A percentile compares a stretch with the other conserved stretches of the same genome.
Conservation (phyloP, 306 rosid genomes). For the Bauhinia variegata region DNA sequence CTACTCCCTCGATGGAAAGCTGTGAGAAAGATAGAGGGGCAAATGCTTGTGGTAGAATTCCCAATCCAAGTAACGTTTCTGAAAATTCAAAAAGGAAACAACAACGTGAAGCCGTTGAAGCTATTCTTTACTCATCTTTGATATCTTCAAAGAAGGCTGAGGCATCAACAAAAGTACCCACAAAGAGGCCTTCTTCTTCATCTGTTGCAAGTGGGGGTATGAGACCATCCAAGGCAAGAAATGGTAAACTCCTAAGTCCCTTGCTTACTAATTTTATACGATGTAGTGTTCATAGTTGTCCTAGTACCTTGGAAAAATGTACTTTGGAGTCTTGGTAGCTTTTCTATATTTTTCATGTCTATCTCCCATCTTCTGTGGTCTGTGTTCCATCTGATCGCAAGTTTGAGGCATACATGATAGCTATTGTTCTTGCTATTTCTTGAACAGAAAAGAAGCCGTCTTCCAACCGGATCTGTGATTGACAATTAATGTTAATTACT, state of each 20-base stretch:
- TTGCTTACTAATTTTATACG: constrained; percentile 37
- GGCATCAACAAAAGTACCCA: constrained; percentile 45
- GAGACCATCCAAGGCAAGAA: constrained; percentile 66
- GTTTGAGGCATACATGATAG: constrained; percentile 3
- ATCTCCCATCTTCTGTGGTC: not conserved
- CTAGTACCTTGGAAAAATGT: not conserved
- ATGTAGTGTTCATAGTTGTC: constrained; percentile 20
- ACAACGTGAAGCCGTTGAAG: constrained; percentile 91
- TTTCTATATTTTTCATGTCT: no score
- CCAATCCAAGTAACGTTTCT: constrained; percentile 46
- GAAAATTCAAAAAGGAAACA: constrained; percentile 82
- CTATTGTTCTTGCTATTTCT: constrained; percentile 6
- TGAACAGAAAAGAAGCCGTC: not conserved
- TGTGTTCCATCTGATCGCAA: not conserved
- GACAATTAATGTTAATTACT: not conserved
- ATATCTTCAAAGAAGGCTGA: constrained; percentile 76
- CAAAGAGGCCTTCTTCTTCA: constrained; percentile 56
- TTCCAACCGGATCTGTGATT: constrained; percentile 1
- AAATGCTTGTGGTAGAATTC: constrained; percentile 43
- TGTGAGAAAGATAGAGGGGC: constrained; percentile 45
- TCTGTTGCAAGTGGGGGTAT: constrained; percentile 45
- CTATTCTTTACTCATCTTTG: constrained; percentile 79
- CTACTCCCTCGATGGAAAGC: constrained; percentile 45
- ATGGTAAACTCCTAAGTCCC: constrained; percentile 44
- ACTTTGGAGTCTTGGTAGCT: no score